Evolutionary conservation across 257 asterid genomes (phyloP).

Genomic region (Solanum clarkiae): DNA sequence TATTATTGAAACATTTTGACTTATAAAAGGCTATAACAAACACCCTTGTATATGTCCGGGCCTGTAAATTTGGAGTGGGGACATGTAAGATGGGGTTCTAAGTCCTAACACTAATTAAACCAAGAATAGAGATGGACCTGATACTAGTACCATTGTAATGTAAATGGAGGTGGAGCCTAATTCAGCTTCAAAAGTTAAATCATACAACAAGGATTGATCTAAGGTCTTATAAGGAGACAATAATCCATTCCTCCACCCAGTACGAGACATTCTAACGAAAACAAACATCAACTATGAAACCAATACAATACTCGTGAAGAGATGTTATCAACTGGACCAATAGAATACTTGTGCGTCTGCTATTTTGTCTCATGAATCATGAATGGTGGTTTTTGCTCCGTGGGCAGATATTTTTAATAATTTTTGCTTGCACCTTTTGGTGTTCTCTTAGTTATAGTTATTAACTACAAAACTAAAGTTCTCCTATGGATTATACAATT

Average conservation of each 20-base stretch:
- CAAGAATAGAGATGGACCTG: neutral
- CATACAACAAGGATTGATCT: neutral
- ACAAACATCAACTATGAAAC: neutral
- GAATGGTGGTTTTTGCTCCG: neutral
- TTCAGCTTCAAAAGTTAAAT: neutral
- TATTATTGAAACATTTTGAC: neutral
- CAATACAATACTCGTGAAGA: neutral
- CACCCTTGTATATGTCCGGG: neutral
- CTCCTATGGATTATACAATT: neutral
- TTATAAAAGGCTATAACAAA: neutral
- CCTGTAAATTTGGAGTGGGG: neutral
- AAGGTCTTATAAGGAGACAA: neutral
- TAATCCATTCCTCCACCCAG: neutral
- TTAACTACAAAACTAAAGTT: neutral
- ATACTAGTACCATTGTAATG: neutral
- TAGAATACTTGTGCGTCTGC: neutral
- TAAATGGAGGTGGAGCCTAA: neutral
- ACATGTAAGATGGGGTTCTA: neutral
- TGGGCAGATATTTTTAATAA: neutral
- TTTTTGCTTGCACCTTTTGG: neutral
- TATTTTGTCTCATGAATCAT: neutral
- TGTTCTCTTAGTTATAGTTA: neutral
- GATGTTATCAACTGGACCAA: neutral
- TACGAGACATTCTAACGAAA: neutral
- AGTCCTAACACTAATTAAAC: neutral